A percentile compares a stretch with the other conserved stretches of the same genome.
phyloP scores from a whole-genome alignment of 768 basidiomycete species.

The Mycena floridula region DNA sequence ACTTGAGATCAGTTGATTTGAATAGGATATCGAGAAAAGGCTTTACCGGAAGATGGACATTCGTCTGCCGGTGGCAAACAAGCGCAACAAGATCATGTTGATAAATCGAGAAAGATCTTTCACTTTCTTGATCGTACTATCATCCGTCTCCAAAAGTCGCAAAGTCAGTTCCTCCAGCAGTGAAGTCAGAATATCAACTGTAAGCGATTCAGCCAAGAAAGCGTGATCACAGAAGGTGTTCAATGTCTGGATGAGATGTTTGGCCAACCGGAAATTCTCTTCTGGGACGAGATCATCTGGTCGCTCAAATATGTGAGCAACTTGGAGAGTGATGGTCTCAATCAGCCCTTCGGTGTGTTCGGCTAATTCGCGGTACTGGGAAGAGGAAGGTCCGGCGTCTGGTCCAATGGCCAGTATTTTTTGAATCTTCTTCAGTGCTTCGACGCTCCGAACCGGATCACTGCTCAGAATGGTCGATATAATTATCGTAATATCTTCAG shows the following conservation, averaged over 20 bases:
- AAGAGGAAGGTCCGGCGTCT: constrained; percentile 61
- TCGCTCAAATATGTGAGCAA: constrained; percentile 87
- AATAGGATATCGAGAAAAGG: constrained; percentile 1
- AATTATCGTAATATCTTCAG: constrained; percentile 66
- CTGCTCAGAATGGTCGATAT: constrained; percentile 89
- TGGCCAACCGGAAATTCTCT: constrained; percentile 88
- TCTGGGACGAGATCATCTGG: constrained; percentile 66
- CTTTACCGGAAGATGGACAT: constrained; percentile 88
- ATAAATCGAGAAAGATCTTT: constrained; percentile 95
- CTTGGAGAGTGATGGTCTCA: constrained; percentile 85
- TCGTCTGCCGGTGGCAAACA: constrained; percentile 85
- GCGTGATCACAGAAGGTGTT: constrained; percentile 92
- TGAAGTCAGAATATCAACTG: constrained; percentile 76
- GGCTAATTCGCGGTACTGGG: constrained; percentile 71
- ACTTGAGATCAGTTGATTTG: constrained; percentile 7
- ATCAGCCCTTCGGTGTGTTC: constrained; percentile 80
- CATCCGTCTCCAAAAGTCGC: constrained; percentile 90
- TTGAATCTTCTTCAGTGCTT: constrained; percentile 91
- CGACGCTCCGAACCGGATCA: constrained; percentile 81
- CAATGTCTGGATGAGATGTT: constrained; percentile 94
- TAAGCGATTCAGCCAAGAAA: constrained; percentile 81
- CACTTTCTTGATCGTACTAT: constrained; percentile 73
- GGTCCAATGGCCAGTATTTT: constrained; percentile 74
- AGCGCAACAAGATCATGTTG: constrained; percentile 94
- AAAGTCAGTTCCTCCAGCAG: constrained; percentile 90